These are phyloP conservation scores for Parachlorella kessleri DNA, from an alignment of 139 green algal genomes.

Conservation along the genomic window DNA sequence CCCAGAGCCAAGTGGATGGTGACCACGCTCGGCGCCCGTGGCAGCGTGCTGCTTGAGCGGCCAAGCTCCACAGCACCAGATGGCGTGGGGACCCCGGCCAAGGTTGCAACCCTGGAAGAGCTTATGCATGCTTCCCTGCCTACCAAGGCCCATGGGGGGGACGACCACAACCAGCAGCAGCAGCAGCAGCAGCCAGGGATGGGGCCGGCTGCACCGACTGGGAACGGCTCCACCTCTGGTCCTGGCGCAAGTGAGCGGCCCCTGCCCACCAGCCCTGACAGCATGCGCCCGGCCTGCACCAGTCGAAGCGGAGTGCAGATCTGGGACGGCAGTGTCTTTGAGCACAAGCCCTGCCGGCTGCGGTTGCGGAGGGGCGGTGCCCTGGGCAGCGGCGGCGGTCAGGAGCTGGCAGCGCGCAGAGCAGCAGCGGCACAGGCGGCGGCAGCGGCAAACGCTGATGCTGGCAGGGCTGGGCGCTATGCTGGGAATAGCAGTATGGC, in stretches of 20 bases:
- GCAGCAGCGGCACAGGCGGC: conserved; percentile 46
- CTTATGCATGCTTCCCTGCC: no score
- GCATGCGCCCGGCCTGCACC: no score
- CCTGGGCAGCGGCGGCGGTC: no score
- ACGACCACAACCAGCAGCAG: no score
- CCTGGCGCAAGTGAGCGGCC: not conserved
- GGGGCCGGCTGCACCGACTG: conserved; percentile 1
- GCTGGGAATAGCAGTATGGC: not conserved
- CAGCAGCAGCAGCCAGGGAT: not conserved
- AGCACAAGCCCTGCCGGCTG: no score
- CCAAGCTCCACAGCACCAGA: no score
- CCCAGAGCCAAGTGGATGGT: conserved; percentile 64
- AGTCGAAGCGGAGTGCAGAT: not conserved
- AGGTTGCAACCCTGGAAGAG: no score
- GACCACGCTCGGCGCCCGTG: conserved; percentile 70
- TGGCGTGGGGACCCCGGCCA: no score
- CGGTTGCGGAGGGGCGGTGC: no score
- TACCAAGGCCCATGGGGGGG: no score
- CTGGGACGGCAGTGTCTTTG: not conserved
- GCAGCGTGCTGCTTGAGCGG: conserved; percentile 71
- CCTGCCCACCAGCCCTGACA: no score
- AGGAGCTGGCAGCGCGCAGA: not conserved
- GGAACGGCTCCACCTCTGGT: not conserved
- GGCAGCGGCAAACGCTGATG: conserved; percentile 71
- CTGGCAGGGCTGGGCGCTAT: conserved; percentile 44